Evolutionary conservation across 1,284 basidiomycete species (phyloP).

Genomic region (Puccinia sorghi): DNA sequence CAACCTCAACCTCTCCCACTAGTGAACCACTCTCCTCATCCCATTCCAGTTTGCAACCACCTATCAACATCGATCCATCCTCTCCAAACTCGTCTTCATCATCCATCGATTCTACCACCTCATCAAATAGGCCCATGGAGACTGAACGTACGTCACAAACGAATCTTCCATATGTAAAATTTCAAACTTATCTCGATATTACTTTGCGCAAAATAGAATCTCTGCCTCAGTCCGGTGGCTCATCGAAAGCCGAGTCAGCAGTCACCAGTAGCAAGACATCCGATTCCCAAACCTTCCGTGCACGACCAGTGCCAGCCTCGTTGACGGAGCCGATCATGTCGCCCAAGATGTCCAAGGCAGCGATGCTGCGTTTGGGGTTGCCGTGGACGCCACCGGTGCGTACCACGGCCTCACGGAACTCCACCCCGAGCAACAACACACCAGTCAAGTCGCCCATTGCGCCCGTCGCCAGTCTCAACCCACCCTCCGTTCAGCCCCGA

Average conservation of each 20-base stretch:
- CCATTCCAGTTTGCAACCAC: background rate
- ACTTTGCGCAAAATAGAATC: background rate
- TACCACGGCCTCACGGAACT: background rate
- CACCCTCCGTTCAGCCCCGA: constrained; percentile 11
- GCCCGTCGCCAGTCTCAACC: constrained; percentile 12
- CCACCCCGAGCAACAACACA: background rate
- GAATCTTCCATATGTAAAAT: too few species aligned
- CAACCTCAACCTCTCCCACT: background rate
- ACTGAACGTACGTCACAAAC: too few species aligned
- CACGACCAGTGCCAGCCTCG: constrained; percentile 15
- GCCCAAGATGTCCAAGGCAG: constrained; percentile 33
- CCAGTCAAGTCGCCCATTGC: background rate
- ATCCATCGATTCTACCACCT: background rate
- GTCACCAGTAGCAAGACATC: background rate
- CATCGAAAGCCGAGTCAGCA: background rate
- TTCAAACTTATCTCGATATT: too few species aligned
- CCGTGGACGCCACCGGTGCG: constrained; percentile 22
- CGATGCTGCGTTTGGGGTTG: constrained; percentile 32
- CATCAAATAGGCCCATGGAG: background rate
- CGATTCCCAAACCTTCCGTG: background rate
- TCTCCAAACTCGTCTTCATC: background rate
- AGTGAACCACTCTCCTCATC: too few species aligned
- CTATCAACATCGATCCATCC: background rate
- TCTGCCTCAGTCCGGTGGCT: background rate
- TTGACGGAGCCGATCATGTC: background rate